Conservation (phyloP, 495 filamentous ascomycete species). For the Friedmanniomyces simplex region DNA sequence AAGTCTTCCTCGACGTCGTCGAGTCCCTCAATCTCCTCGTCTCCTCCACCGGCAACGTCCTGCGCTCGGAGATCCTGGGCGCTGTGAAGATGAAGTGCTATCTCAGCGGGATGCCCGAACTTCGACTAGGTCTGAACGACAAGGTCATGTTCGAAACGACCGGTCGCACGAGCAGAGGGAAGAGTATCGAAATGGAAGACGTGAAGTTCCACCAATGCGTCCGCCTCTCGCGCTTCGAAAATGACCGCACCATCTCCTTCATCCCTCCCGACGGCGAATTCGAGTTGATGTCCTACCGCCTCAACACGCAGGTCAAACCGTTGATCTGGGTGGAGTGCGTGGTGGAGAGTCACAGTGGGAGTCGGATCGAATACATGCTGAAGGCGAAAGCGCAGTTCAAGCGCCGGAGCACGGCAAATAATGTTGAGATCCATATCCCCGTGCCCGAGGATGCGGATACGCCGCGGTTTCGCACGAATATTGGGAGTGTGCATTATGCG, state of each 20-base stretch:
- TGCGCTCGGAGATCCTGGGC: slow-evolving; percentile 93
- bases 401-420: slow-evolving; percentile 93
- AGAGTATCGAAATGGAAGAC: slow-evolving; percentile 99
- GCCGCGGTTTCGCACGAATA: slow-evolving; percentile 93
- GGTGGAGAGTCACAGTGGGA: slow-evolving; percentile 88
- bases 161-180: slow-evolving; percentile 84
- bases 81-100: slow-evolving; percentile 99
- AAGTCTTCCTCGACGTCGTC: slow-evolving; percentile 96
- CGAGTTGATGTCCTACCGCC: slow-evolving; percentile 97
- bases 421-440: slow-evolving; percentile 94
- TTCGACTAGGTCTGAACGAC: slow-evolving; percentile 91
- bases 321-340: slow-evolving; percentile 98
- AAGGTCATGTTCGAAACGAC: slow-evolving; percentile 99
- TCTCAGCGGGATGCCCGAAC: slow-evolving; percentile 94
- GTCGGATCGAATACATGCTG: slow-evolving; percentile 94
- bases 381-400: slow-evolving; percentile 99
- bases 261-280: slow-evolving; percentile 98
- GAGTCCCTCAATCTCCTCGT: slow-evolving; percentile 96
- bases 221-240: slow-evolving; percentile 89
- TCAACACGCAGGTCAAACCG: slow-evolving; percentile 98
- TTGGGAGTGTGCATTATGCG: slow-evolving; percentile 96
- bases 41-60: slow-evolving; percentile 85
- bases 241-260: slow-evolving; percentile 97
- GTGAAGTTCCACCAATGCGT: slow-evolving; percentile 99
- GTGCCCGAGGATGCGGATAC: slow-evolving; percentile 97